These are phyloP conservation scores for Fusarium agapanthi DNA, from an alignment of 2,329 filamentous ascomycete species.

Conservation along the genomic window DNA sequence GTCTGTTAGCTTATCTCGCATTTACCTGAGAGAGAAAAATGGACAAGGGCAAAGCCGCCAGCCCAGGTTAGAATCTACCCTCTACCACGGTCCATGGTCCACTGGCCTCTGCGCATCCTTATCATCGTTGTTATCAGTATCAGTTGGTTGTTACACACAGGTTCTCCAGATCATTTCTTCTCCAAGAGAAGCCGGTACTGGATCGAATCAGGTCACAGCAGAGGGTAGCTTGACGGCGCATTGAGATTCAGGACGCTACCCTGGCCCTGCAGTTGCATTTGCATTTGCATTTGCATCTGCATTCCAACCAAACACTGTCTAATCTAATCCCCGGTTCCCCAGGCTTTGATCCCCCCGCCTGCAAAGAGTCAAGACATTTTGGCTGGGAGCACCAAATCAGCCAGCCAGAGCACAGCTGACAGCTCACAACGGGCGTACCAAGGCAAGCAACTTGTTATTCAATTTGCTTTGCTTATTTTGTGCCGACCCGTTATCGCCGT, in stretches of 20 bases:
- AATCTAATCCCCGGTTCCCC: slow-evolving; percentile 39
- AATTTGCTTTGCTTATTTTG: neutral
- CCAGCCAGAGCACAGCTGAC: slow-evolving; percentile 24
- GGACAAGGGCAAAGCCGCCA: neutral
- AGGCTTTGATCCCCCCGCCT: slow-evolving; percentile 32
- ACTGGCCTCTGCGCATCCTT: neutral
- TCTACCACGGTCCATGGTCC: neutral
- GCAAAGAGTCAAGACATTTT: slow-evolving; percentile 22
- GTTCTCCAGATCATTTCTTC: slow-evolving; percentile 19
- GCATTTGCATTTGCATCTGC: neutral
- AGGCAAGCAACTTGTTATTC: slow-evolving; percentile 15
- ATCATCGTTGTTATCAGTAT: neutral
- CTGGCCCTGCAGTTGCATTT: slow-evolving; percentile 7
- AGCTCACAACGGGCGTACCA: slow-evolving; percentile 35
- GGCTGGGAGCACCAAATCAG: slow-evolving; percentile 15
- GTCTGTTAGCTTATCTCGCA: slow-evolving; percentile 63
- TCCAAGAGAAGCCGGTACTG: slow-evolving; percentile 2
- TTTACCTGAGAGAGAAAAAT: slow-evolving; percentile 55
- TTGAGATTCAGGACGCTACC: slow-evolving; percentile 14
- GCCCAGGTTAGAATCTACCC: neutral
- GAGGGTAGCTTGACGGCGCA: slow-evolving; percentile 3
- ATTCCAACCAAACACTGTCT: slow-evolving; percentile 28
- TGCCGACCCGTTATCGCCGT: slow-evolving; percentile 28
- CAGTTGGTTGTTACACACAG: slow-evolving; percentile 4
- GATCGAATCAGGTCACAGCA: slow-evolving; percentile 26